Base-by-base conservation (phyloP, 2,329 filamentous ascomycete genomes). In the Mycosphaerella sp. region DNA sequence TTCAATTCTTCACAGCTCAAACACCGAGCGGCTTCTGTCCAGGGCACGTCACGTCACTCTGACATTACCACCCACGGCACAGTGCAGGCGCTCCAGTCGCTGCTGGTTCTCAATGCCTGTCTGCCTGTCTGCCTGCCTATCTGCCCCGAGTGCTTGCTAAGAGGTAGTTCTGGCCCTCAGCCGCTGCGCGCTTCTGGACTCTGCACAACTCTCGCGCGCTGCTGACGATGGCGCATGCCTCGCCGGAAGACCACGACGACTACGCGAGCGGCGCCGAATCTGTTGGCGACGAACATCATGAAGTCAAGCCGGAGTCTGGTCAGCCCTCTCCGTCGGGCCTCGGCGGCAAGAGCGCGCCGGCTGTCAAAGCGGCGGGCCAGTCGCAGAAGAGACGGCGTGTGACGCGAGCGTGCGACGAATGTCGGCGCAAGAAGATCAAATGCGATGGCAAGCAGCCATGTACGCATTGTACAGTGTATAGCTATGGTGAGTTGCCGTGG, bases 381-480 rank as follows among this genome's bases (percentile, higher is more conserved):
- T 50, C 66, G 30, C 66, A 68, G 57, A 94, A 94, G 68, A 78
- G 89, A 51, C 87, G 86, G 4, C 91, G 94, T 68, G 88, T 94
- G 3, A 94, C 89, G 4, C 79, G 89, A 40, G 89, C 89, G 3
- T 95, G 89, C 64, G 89, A 95, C 65, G 88, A 94, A 65, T 95
- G 89, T 66, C 79, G 89, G 39, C 79, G 88, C 51, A 78, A 78
- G 65, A 79, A 79, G 63, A 77, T 78, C 60, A 77, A 77, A 61
- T 79, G 76, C 62, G 75, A 77, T 57, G 75, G 75, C 54, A 76
- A 74, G 62, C 74, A 78, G 63, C 75, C 76, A 6, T 79, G 76
- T 60, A 96, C 90, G 0, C 93, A 97, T 70, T 98, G 93, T 70
- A 95, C 90, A 9, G 89, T 97, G 44, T 98, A 98, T 71, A 96